A percentile compares a stretch with the other conserved stretches of the same genome.
phyloP scores from a whole-genome alignment of 176 grass and related monocot species.

The Avena insularis region DNA sequence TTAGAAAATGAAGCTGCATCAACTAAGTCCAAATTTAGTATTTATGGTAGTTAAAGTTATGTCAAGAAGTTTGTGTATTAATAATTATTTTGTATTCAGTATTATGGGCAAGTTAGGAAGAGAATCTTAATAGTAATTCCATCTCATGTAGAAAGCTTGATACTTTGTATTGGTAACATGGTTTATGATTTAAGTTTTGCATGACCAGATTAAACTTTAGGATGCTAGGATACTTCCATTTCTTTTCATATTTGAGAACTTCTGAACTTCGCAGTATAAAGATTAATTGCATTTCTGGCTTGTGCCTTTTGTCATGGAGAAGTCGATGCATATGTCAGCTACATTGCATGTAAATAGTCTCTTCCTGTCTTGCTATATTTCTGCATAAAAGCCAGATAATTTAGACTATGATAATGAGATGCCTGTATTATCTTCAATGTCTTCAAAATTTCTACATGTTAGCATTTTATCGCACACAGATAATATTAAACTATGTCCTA shows the following conservation, averaged over 20 bases:
- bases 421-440: conserved; percentile 19
- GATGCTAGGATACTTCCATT: too few relatives aligned
- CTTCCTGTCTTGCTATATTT: background rate
- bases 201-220: background rate
- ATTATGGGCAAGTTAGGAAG: too few relatives aligned
- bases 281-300: background rate
- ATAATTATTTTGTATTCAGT: too few relatives aligned
- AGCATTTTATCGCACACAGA: background rate
- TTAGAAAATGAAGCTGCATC: too few relatives aligned
- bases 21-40: background rate
- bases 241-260: too few relatives aligned
- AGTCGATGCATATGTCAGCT: background rate
- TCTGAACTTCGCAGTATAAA: too few relatives aligned
- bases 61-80: too few relatives aligned
- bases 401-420: background rate
- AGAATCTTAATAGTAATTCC: too few relatives aligned
- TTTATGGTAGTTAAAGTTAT: background rate
- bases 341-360: background rate
- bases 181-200: too few relatives aligned
- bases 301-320: background rate
- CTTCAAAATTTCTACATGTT: background rate
- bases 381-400: background rate
- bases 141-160: too few relatives aligned
- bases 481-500: background rate
- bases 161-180: too few relatives aligned